Conservation (phyloP, 257 asterid species). For the Henckelia pumila region DNA sequence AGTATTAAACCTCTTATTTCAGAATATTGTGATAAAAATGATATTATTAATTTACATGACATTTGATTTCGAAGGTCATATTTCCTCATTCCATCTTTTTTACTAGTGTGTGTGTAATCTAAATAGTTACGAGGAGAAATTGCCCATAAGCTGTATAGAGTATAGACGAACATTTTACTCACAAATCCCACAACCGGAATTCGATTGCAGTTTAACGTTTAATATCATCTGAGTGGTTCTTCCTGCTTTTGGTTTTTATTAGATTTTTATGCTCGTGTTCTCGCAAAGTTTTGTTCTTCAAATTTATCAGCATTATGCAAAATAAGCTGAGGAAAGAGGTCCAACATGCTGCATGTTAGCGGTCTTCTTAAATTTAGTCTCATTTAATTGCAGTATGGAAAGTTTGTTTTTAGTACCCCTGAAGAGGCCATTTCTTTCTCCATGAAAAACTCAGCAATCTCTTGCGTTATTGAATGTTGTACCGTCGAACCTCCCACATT, state of each 20-base stretch:
- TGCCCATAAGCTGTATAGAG: slow-evolving; percentile 2
- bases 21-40: neutral
- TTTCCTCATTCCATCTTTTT: neutral
- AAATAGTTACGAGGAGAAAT: neutral
- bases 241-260: neutral
- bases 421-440: neutral
- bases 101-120: neutral
- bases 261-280: neutral
- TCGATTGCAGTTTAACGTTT: neutral
- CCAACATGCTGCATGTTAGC: neutral
- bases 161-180: slow-evolving; percentile 10
- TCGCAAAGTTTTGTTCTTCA: slow-evolving; percentile 4
- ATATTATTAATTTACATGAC: neutral
- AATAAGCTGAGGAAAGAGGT: neutral
- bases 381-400: neutral
- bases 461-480: neutral
- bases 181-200: neutral
- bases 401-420: neutral
- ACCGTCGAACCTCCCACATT: slow-evolving; percentile 2
- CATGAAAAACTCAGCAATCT: neutral
- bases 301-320: slow-evolving; percentile 2
- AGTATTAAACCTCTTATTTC: no score
- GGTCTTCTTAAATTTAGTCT: neutral
- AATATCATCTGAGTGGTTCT: slow-evolving; percentile 1
- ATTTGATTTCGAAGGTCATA: neutral